Conservation (phyloP, 768 basidiomycete genomes). For the Rhizopogon vinicolor region DNA sequence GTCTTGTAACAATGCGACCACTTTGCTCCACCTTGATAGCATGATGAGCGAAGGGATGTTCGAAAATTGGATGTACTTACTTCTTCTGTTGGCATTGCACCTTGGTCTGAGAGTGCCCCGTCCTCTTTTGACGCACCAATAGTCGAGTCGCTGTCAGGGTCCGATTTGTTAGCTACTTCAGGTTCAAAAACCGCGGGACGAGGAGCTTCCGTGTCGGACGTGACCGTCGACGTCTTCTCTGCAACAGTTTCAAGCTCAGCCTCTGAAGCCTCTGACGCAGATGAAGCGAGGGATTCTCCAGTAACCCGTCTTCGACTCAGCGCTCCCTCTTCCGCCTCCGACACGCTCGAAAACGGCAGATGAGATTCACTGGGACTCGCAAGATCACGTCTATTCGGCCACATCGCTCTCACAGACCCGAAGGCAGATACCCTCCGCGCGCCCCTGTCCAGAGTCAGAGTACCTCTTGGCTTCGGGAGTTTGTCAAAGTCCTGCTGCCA, state of each 20-base stretch:
- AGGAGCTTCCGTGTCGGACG: constrained; percentile 14
- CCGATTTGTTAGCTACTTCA: constrained; percentile 37
- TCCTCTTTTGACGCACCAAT: constrained; percentile 53
- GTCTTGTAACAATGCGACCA: constrained; percentile 24
- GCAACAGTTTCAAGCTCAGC: constrained; percentile 39
- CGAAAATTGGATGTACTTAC: constrained; percentile 18
- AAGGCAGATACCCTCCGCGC: constrained; percentile 60
- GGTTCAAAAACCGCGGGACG: constrained; percentile 1
- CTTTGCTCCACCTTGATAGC: constrained; percentile 17
- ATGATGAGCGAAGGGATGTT: constrained; percentile 8
- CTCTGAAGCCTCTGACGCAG: constrained; percentile 71
- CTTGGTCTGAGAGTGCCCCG: constrained; percentile 11
- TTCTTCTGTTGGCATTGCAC: constrained; percentile 13
- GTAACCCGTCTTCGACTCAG: constrained; percentile 41
- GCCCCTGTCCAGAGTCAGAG: constrained; percentile 42
- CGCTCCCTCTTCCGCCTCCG: constrained; percentile 67
- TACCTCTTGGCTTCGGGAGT: constrained; percentile 66
- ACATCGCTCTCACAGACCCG: constrained; percentile 66
- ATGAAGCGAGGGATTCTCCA: constrained; percentile 56
- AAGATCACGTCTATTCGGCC: constrained; percentile 60
- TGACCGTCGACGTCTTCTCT: constrained; percentile 12
- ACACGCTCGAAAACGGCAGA: constrained; percentile 60
- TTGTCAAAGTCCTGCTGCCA: constrained; percentile 94
- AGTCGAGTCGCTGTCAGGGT: constrained; percentile 80
- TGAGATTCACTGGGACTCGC: constrained; percentile 46